Evolutionary conservation across 23 red algal species (phyloP), one percentile per base, ranked within the genome.

Genomic region (Cyanidioschyzon merolae): DNA sequence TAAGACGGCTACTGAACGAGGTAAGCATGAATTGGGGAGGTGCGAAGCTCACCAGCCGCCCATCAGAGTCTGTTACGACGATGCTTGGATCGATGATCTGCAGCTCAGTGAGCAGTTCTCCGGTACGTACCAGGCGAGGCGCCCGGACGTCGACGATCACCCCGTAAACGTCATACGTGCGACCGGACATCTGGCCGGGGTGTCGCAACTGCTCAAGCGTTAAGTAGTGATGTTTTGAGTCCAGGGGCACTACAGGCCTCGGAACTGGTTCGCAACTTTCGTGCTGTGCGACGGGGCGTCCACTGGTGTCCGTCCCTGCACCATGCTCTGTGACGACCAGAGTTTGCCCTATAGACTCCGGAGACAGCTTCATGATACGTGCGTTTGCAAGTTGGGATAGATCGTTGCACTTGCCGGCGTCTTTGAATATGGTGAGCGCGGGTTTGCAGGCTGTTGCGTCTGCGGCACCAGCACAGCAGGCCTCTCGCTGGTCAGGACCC

Each of bases 41-140:
- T 7, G 16, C 29, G 45, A 54, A 21, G 21, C 45, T 21, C 45
- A 21, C 21, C 7, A 54, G 21, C 7, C 21, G 45, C 21, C 45
- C 45, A 21, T 54, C 45, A 7, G 63, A 25, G 12, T 71, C 63
- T 7, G 29, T 35, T 7, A 7, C 30, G 16, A 71, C 63, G 2
- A 71, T 27, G 32, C 63, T 71, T 35, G 63, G 63, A 27, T 71
- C 63, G 29, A 71, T 32, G 29, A 71, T 71, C 29, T 71, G 63
- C 12, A 71, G 2, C 29, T 71, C 63, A 27, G 63, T 71, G 63
- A 71, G 63, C n/a, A 32, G 30, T 7, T 32, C n/a, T 25, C 63
- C 63, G 12, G 63, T 25, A 12, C 63, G 63, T 3, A 71, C n/a
- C 29, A 32, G 32, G 29, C 63, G 63, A 7, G 63, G 63, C 29